Conservation (phyloP, 495 filamentous ascomycete genomes). For the Hyaloscypha hepaticicola region DNA sequence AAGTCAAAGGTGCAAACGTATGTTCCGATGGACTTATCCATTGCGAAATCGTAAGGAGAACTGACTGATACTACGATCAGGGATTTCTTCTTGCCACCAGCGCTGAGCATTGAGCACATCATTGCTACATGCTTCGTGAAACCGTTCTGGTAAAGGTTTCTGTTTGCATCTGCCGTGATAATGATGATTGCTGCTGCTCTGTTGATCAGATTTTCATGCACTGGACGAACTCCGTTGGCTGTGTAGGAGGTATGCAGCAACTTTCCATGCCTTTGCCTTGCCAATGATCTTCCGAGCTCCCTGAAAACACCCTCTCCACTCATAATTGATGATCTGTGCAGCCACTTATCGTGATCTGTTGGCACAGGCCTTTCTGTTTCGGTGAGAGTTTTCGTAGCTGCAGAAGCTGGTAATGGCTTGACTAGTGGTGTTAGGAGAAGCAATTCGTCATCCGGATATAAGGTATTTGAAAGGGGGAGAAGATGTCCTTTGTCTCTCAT, state of each 20-base stretch:
- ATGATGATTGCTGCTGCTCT: slow-evolving; percentile 82
- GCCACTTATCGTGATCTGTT: slow-evolving; percentile 56
- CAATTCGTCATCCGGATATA: slow-evolving; percentile 80
- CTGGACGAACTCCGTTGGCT: slow-evolving; percentile 80
- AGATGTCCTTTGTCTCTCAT: slow-evolving; percentile 78
- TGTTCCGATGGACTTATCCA: slow-evolving; percentile 80
- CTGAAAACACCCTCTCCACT: slow-evolving; percentile 86
- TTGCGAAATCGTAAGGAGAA: slow-evolving; percentile 93
- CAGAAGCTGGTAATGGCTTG: slow-evolving; percentile 81
- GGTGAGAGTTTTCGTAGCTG: slow-evolving; percentile 54
- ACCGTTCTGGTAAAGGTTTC: slow-evolving; percentile 85
- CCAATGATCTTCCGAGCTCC: slow-evolving; percentile 77
- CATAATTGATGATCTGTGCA: slow-evolving; percentile 65
- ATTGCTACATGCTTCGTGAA: slow-evolving; percentile 93
- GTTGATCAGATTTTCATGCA: slow-evolving; percentile 87
- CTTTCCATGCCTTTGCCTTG: slow-evolving; percentile 75
- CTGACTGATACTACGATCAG: slow-evolving; percentile 86
- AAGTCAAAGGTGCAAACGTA: slow-evolving; percentile 95
- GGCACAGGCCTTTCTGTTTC: slow-evolving; percentile 33
- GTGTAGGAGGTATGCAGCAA: slow-evolving; percentile 91
- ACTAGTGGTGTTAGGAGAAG: slow-evolving; percentile 80
- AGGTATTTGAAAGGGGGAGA: slow-evolving; percentile 71
- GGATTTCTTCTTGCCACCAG: slow-evolving; percentile 62
- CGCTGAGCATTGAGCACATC: slow-evolving; percentile 68
- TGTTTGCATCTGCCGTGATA: slow-evolving; percentile 84